phyloP scores from a whole-genome alignment of 2,329 filamentous ascomycete genomes.

The Cladosporium sp. region DNA sequence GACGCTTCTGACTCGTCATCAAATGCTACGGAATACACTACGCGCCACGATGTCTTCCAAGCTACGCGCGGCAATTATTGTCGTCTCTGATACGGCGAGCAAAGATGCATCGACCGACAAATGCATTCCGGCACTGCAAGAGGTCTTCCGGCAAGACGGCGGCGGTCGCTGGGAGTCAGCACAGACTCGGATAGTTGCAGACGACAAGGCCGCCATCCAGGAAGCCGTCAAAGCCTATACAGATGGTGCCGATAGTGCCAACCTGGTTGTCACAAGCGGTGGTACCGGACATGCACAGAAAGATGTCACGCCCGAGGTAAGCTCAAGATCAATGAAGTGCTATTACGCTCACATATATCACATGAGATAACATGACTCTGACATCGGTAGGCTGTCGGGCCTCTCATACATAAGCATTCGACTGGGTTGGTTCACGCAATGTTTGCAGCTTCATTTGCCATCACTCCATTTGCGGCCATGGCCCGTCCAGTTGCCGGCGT shows the following conservation, averaged over 20 bases:
- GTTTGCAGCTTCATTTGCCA: slow-evolving; percentile 76
- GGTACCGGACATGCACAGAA: slow-evolving; percentile 88
- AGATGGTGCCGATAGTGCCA: slow-evolving; percentile 60
- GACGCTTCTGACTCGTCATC: not conserved
- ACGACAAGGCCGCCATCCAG: slow-evolving; percentile 74
- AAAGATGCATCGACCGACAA: slow-evolving; percentile 77
- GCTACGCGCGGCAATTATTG: slow-evolving; percentile 74
- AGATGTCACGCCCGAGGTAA: slow-evolving; percentile 85
- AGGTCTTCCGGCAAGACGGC: slow-evolving; percentile 68
- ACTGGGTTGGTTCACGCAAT: slow-evolving; percentile 93
- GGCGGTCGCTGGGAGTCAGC: slow-evolving; percentile 69
- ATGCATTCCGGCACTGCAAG: slow-evolving; percentile 64
- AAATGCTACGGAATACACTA: not conserved
- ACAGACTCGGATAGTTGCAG: slow-evolving; percentile 73
- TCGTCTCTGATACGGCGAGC: slow-evolving; percentile 88
- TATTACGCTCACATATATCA: not conserved
- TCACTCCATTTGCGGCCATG: slow-evolving; percentile 98
- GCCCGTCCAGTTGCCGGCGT: slow-evolving; percentile 88
- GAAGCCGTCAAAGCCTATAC: slow-evolving; percentile 70
- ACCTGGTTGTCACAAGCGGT: slow-evolving; percentile 84
- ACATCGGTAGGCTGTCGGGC: slow-evolving; percentile 65
- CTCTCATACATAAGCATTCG: slow-evolving; percentile 80
- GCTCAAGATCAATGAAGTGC: not conserved
- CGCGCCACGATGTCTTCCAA: slow-evolving; percentile 29
- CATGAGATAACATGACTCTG: not conserved